Conservation (phyloP, 2,329 filamentous ascomycete genomes). For the Zasmidium cellare region DNA sequence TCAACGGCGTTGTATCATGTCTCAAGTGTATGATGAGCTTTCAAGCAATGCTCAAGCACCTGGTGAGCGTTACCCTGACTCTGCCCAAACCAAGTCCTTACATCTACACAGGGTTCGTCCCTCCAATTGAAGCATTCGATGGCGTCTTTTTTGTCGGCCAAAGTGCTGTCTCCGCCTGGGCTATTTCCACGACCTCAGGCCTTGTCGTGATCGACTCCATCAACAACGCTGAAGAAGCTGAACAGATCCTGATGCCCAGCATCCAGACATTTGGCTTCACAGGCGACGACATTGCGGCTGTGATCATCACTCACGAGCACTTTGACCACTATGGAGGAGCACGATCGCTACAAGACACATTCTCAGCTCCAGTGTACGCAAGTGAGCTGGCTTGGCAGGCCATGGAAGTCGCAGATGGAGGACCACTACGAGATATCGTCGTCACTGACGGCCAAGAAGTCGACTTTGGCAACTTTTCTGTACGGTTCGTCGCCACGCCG, state of each 20-base stretch:
- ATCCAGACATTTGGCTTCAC: constrained; percentile 15
- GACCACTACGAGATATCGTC: constrained; percentile 2
- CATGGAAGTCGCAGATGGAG: constrained; percentile 3
- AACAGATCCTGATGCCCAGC: constrained; percentile 10
- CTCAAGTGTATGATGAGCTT: constrained; percentile 13
- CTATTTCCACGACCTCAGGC: constrained; percentile 16
- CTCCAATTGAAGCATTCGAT: constrained; percentile 16
- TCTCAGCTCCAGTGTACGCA: constrained; percentile 7
- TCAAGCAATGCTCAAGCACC: constrained; percentile 1
- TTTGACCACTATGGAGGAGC: constrained; percentile 18
- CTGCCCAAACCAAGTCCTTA: neutral
- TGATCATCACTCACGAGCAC: constrained; percentile 20
- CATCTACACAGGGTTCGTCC: constrained; percentile 3
- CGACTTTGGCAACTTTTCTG: constrained; percentile 10
- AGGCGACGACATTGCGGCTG: constrained; percentile 12
- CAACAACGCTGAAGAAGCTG: constrained; percentile 14
- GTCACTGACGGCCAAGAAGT: constrained; percentile 10
- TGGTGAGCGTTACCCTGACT: neutral
- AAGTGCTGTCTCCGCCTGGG: constrained; percentile 18
- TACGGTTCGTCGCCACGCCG: constrained; percentile 13
- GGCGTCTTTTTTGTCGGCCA: constrained; percentile 21
- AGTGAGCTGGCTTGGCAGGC: constrained; percentile 13
- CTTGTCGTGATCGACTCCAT: constrained; percentile 20
- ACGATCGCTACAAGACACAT: constrained; percentile 16
- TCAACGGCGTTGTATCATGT: constrained; percentile 14